Base-by-base conservation (phyloP, 2,329 filamentous ascomycete genomes). In the Gaeumannomyces sp. region DNA sequence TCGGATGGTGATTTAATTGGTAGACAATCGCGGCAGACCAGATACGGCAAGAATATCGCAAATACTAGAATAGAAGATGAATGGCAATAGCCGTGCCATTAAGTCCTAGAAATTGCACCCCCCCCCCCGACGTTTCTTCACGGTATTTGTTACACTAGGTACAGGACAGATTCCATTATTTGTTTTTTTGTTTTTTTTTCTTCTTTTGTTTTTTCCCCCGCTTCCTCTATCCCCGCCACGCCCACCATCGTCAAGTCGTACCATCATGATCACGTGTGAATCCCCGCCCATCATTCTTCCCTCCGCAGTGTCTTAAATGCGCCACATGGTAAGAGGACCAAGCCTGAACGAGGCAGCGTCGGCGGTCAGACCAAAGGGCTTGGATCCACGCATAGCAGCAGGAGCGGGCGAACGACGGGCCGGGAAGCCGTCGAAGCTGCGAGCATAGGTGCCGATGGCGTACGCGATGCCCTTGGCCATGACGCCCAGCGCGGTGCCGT, bases 391-490 rank as follows among this genome's bases (percentile, higher is more conserved):
- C 61, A 14, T 27, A 28, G 16, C 19, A 11, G 56, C 29, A 3
- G 35, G 28, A 19, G 29, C 53, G 1, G 53, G 2, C 27, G 14
- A 11, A 28, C 61, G 28, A 28, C 62, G 31, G 5, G 19, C 31
- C 2, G 65, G 65, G 57, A 66, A 66, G 8, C 65, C 65, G 13
- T 78, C 73, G 66, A 81, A 81, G 64, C 77, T 80, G 31, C 66
- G 71, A n/a, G 79, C 81, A 65, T 83, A 84, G 3, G 78, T 80
- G 2, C 80, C 83, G 59, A 84, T 77, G 4, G 78, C 76, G 69
- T 83, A 78, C 1, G 83, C 83, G 66, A 86, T 85, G 61, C 79
- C 82, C 73, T 82, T 79, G 8, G 80, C 78, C 71, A 85, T 86
- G 67, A 81, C 73, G 65, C 83, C 76, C 76, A 83, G 86, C 19